These are phyloP conservation scores for Agroathelia rolfsii DNA, from an alignment of 1,284 basidiomycete species.

Conservation along the genomic window DNA sequence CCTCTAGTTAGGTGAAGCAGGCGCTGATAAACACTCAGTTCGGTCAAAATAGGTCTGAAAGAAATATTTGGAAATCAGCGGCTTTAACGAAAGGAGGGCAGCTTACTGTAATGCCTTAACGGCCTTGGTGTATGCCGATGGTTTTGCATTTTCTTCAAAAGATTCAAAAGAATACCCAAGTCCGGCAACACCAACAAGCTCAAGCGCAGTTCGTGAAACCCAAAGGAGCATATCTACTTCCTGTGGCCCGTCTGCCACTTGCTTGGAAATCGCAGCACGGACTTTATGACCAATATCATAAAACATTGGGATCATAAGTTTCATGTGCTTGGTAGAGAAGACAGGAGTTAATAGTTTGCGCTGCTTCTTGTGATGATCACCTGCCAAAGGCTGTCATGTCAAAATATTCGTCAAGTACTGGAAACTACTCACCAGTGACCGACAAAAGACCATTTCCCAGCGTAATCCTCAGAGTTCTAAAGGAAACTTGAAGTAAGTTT, in stretches of 20 bases:
- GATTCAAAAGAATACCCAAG: conserved; percentile 33
- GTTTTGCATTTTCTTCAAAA: conserved; percentile 19
- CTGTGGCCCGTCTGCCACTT: conserved; percentile 9
- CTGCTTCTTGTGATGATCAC: conserved; percentile 31
- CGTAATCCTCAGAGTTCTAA: conserved; percentile 20
- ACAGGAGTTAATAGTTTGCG: conserved; percentile 38
- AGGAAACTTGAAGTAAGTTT: neutral
- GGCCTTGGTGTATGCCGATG: conserved; percentile 20
- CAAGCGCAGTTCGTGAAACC: conserved; percentile 16
- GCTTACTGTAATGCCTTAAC: conserved; percentile 21
- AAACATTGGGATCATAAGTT: conserved; percentile 30
- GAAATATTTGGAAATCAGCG: no score
- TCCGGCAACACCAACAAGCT: conserved; percentile 25
- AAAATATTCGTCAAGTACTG: neutral
- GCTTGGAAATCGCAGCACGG: conserved; percentile 17
- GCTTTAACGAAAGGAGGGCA: no score
- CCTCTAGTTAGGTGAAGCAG: no score
- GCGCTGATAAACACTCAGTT: no score
- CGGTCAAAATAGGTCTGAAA: no score
- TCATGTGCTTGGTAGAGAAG: conserved; percentile 35
- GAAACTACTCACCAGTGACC: conserved; percentile 19
- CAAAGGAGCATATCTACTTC: conserved; percentile 11
- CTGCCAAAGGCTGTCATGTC: conserved; percentile 14
- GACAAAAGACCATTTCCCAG: conserved; percentile 29
- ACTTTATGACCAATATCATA: conserved; percentile 24